Base-by-base conservation (phyloP, 140 eudicot species). In the Bidens hawaiensis region DNA sequence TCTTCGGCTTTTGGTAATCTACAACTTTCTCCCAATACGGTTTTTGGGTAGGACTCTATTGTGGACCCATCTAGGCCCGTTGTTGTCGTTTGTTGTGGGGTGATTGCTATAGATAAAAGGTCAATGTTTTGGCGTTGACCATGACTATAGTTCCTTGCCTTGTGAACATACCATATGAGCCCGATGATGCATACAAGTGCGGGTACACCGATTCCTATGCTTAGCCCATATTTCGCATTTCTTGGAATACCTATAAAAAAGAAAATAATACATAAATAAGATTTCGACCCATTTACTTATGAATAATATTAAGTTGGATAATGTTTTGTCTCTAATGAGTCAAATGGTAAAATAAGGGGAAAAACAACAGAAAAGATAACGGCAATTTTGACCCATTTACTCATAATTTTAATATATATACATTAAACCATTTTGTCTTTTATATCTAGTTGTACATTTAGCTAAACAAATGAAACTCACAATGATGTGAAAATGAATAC, bases 41-140 rank as follows among this genome's bases (percentile, higher is more conserved):
- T 84, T 71, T 83, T 87, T 1, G 97, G 95, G 74, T 79, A 90
- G 5, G 97, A 90, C 47, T 78, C 94, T 9, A 90, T 90, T 26
- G 85, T 81, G 14, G 80, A 67, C 53, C 69, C 69, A 31, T 90
- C 95, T 5, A 90, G 88, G 62, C 97, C 97, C 2, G 67, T 77
- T 16, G 65, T 50, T 4, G 74, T 2, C 0, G 70, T 53, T 1
- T 76, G 75, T 15, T 60, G 89, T 3, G 81, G 85, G 38, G 61
- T 55, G 53, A 54, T 24, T 25, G 79, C 54, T 17, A 69, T 38
- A 22, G 77, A 52, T 13, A 80, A 74, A 23, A 62, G 75, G 40
- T 75, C 62, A 23, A 75, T 24, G 30, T 40, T 49, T 5, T 34
- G 74, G 16, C 48, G 75, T 40, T 61, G 73, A 15, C 67, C 61